Percentiles rank a stretch among this genome's conserved stretches.
These are phyloP conservation scores for Chaetomium tenue DNA, from an alignment of 495 filamentous ascomycete species.

Conservation along the genomic window DNA sequence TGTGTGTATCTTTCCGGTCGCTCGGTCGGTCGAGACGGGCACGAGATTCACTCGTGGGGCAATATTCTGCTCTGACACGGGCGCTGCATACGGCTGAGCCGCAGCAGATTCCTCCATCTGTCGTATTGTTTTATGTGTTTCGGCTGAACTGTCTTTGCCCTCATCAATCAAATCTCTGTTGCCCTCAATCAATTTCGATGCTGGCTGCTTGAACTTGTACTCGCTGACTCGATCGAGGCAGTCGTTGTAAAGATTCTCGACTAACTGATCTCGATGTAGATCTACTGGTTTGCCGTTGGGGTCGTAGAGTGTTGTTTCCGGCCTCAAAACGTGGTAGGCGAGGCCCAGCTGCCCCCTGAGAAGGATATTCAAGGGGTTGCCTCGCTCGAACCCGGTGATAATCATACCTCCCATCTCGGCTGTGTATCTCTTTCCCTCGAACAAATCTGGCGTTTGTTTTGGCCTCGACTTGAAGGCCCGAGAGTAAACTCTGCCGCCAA, in stretches of 20 bases:
- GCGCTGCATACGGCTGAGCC: constrained; percentile 46
- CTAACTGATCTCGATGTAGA: constrained; percentile 72
- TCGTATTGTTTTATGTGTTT: constrained; percentile 68
- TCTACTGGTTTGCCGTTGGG: constrained; percentile 78
- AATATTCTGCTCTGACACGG: constrained; percentile 49
- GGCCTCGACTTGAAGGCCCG: constrained; percentile 62
- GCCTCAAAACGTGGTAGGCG: constrained; percentile 76
- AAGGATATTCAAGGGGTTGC: constrained; percentile 88
- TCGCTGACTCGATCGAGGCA: constrained; percentile 84
- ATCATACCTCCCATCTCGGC: constrained; percentile 97
- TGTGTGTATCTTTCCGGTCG: constrained; percentile 59
- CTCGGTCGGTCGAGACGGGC: constrained; percentile 57
- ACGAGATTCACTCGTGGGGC: constrained; percentile 52
- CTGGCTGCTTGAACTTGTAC: constrained; percentile 73
- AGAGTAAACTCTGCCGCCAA: constrained; percentile 95
- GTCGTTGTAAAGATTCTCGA: constrained; percentile 90
- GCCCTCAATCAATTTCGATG: constrained; percentile 73
- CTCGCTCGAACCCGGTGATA: constrained; percentile 92
- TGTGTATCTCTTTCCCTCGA: constrained; percentile 65
- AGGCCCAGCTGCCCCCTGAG: constrained; percentile 88
- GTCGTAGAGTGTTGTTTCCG: constrained; percentile 89
- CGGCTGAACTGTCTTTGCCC: constrained; percentile 70
- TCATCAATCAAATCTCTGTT: constrained; percentile 79
- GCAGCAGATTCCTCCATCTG: constrained; percentile 62
- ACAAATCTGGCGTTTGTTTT: constrained; percentile 28